Evolutionary conservation across 1,284 basidiomycete species (phyloP).

Genomic region (Inonotus hispidus): DNA sequence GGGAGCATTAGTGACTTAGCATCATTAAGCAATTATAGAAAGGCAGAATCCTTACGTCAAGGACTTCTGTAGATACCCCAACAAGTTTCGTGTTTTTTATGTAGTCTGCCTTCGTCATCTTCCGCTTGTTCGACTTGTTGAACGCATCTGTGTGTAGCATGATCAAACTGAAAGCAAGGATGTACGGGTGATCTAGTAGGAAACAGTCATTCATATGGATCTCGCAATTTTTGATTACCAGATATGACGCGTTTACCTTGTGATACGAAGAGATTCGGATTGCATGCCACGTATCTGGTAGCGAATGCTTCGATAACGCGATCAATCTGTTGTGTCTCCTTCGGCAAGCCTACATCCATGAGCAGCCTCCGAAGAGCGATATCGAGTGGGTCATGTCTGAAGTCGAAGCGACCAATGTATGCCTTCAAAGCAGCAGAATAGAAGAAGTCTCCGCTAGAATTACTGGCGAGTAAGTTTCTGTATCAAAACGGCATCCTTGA

Average conservation of each 20-base stretch:
- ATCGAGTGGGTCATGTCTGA: conserved; percentile 81
- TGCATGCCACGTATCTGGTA: conserved; percentile 77
- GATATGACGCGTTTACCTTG: conserved; percentile 49
- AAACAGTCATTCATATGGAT: not conserved
- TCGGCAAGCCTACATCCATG: conserved; percentile 87
- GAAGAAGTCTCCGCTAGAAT: conserved; percentile 63
- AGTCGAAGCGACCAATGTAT: conserved; percentile 80
- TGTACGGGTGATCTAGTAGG: conserved; percentile 84
- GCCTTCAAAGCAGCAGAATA: conserved; percentile 64
- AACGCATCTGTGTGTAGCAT: conserved; percentile 99
- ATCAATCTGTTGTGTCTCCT: conserved; percentile 98
- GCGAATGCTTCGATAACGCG: conserved; percentile 96
- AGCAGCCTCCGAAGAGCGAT: conserved; percentile 88
- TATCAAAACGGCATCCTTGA: conserved; percentile 8
- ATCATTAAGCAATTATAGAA: not conserved
- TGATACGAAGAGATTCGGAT: conserved; percentile 75
- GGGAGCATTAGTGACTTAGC: conserved; percentile 10
- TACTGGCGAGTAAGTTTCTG: not conserved
- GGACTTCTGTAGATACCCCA: conserved; percentile 77
- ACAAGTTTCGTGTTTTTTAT: conserved; percentile 86
- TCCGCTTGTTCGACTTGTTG: conserved; percentile 95
- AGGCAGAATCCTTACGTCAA: conserved; percentile 60
- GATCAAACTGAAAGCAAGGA: conserved; percentile 95
- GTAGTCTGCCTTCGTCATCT: conserved; percentile 95
- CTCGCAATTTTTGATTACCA: not conserved